Conservation (phyloP, 805 yeast species). For the Huiozyma sinensis region DNA sequence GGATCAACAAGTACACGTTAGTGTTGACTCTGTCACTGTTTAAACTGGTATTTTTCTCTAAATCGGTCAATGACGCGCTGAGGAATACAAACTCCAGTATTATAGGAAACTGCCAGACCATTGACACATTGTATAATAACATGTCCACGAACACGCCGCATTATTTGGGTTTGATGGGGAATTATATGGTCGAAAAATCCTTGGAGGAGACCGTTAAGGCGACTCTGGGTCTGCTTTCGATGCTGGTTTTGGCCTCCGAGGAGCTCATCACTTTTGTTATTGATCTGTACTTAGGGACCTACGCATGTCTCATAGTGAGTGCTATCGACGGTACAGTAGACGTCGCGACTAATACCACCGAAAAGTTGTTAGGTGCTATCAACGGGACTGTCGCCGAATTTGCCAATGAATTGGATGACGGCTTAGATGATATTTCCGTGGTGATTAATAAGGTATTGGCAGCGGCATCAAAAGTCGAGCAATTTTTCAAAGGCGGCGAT, state of each 20-base stretch:
- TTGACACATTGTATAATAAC: slow-evolving; percentile 31
- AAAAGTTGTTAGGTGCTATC: slow-evolving; percentile 45
- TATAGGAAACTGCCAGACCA: slow-evolving; percentile 35
- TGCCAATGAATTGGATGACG: slow-evolving; percentile 55
- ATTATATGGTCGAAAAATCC: slow-evolving; percentile 37
- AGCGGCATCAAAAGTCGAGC: slow-evolving; percentile 42
- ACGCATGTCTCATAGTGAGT: slow-evolving; percentile 69
- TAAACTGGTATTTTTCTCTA: slow-evolving; percentile 49
- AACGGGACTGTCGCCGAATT: slow-evolving; percentile 46
- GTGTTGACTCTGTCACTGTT: slow-evolving; percentile 43
- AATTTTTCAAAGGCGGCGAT: slow-evolving; percentile 42
- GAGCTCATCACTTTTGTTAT: slow-evolving; percentile 51
- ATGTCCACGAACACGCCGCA: slow-evolving; percentile 41
- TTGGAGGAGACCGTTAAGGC: slow-evolving; percentile 40
- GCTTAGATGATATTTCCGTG: slow-evolving; percentile 48
- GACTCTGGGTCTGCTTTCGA: slow-evolving; percentile 32
- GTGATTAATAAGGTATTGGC: slow-evolving; percentile 46
- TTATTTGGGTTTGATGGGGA: slow-evolving; percentile 45
- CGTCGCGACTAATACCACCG: slow-evolving; percentile 65
- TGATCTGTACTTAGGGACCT: slow-evolving; percentile 74
- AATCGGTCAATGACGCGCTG: slow-evolving; percentile 36
- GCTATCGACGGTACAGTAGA: slow-evolving; percentile 63
- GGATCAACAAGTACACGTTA: slow-evolving; percentile 58
- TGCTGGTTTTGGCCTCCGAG: slow-evolving; percentile 48
- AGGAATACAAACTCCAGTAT: slow-evolving; percentile 31